phyloP scores from a whole-genome alignment of 768 basidiomycete genomes.

The Russula lepida region DNA sequence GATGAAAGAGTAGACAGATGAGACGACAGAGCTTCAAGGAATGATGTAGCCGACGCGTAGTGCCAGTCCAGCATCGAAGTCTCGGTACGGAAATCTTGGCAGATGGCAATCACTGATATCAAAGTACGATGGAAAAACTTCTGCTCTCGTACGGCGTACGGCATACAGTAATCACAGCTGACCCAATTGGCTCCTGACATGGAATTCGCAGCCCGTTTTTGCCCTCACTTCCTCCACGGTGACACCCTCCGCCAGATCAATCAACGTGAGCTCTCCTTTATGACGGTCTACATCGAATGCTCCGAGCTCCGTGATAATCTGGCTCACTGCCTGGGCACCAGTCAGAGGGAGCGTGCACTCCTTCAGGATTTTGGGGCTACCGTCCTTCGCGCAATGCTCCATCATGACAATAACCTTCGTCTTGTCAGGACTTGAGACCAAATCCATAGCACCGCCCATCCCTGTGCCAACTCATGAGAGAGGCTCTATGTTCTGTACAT shows the following conservation, averaged over 20 bases:
- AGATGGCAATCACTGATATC: too few species aligned
- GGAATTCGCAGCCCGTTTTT: conserved; percentile 84
- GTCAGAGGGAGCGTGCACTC: conserved; percentile 81
- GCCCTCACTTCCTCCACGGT: conserved; percentile 75
- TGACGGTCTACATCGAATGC: conserved; percentile 83
- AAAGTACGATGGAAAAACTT: too few species aligned
- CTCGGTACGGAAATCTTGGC: too few species aligned
- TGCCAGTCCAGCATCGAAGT: too few species aligned
- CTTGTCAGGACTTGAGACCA: conserved; percentile 92
- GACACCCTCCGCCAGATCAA: conserved; percentile 78
- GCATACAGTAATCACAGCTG: conserved; percentile 29
- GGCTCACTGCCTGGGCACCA: conserved; percentile 79
- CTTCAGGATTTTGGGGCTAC: conserved; percentile 79
- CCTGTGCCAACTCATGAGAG: conserved; percentile 35
- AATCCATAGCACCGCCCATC: conserved; percentile 95
- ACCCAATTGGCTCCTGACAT: conserved; percentile 43
- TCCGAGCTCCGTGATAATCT: conserved; percentile 87
- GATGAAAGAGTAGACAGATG: too few species aligned
- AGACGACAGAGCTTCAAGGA: too few species aligned
- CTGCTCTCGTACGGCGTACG: too few species aligned
- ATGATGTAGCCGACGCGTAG: too few species aligned
- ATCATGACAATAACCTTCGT: conserved; percentile 87
- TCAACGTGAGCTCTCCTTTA: conserved; percentile 62
- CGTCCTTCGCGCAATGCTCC: conserved; percentile 88
- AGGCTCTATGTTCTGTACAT: background rate